Conservation (phyloP, 345 rosid species). For the Gossypium raimondii region DNA sequence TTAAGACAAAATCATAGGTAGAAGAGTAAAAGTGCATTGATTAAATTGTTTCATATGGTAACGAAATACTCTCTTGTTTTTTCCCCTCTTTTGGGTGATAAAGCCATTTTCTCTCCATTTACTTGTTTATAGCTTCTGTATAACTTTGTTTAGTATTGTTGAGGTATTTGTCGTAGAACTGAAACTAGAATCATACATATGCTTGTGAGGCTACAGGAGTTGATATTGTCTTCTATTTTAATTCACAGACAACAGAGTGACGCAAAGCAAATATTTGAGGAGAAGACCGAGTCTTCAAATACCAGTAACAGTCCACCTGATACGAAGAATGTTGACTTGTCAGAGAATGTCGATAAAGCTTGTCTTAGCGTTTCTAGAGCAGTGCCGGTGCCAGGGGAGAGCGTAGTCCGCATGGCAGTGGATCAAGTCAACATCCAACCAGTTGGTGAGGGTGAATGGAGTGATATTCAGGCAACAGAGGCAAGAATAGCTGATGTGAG, state of each 20-base stretch:
- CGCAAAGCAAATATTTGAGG: slow-evolving; percentile 74
- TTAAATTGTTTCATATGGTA: no score
- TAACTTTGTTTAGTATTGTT: background rate
- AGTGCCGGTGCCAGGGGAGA: slow-evolving; percentile 45
- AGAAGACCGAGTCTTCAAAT: slow-evolving; percentile 58
- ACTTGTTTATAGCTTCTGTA: background rate
- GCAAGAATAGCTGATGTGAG: slow-evolving; percentile 74
- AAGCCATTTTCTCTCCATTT: no score
- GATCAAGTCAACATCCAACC: slow-evolving; percentile 56
- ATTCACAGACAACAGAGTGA: slow-evolving; percentile 75
- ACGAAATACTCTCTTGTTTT: no score
- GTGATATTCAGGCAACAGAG: slow-evolving; percentile 90
- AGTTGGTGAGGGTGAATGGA: slow-evolving; percentile 72
- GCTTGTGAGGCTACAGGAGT: background rate
- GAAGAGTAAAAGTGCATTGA: no score
- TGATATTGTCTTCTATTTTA: background rate
- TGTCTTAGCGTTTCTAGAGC: slow-evolving; percentile 71
- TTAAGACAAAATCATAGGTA: no score
- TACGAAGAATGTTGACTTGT: slow-evolving; percentile 63
- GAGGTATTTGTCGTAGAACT: background rate
- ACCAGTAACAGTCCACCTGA: slow-evolving; percentile 36
- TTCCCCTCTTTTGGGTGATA: no score
- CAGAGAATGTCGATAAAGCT: slow-evolving; percentile 84
- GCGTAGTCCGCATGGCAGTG: slow-evolving; percentile 53
- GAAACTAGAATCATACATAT: background rate